phyloP scores from a whole-genome alignment of 495 filamentous ascomycete species.

The Aspergillus bridgeri region DNA sequence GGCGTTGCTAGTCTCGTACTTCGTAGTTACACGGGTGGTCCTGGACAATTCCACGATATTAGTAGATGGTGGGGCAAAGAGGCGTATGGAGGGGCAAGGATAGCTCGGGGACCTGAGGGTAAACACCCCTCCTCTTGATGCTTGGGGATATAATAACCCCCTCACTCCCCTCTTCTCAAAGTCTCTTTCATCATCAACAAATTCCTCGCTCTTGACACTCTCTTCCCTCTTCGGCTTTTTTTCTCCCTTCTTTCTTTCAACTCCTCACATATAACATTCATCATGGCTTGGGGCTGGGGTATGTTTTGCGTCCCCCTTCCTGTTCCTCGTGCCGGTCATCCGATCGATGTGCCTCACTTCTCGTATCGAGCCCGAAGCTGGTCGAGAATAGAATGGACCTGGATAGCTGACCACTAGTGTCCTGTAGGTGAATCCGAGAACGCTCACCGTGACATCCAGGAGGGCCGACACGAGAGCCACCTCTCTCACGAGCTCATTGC shows the following conservation, averaged over 20 bases:
- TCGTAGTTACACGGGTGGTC: not conserved
- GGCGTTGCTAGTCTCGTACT: not conserved
- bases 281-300: conserved; percentile 40
- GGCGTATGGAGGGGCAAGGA: conserved; percentile 8
- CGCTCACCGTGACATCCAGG: conserved; percentile 61
- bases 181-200: conserved; percentile 1
- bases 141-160: not conserved
- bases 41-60: conserved; percentile 4
- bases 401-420: conserved; percentile 1
- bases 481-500: conserved; percentile 72
- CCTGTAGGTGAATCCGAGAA: conserved; percentile 45
- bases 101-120: conserved; percentile 8
- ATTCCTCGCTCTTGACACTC: not conserved
- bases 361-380: not conserved
- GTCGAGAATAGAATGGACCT: not conserved
- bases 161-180: conserved; percentile 3
- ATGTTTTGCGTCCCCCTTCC: conserved; percentile 15
- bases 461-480: conserved; percentile 53
- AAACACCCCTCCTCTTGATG: not conserved
- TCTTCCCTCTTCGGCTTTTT: conserved; percentile 5
- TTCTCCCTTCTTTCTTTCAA: conserved; percentile 4
- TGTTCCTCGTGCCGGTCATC: not conserved
- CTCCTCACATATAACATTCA: conserved; percentile 17
- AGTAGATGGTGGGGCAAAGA: conserved; percentile 9
- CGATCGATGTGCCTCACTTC: not conserved